phyloP scores from a whole-genome alignment of 2,329 filamentous ascomycete species.

The Beauveria sp. region DNA sequence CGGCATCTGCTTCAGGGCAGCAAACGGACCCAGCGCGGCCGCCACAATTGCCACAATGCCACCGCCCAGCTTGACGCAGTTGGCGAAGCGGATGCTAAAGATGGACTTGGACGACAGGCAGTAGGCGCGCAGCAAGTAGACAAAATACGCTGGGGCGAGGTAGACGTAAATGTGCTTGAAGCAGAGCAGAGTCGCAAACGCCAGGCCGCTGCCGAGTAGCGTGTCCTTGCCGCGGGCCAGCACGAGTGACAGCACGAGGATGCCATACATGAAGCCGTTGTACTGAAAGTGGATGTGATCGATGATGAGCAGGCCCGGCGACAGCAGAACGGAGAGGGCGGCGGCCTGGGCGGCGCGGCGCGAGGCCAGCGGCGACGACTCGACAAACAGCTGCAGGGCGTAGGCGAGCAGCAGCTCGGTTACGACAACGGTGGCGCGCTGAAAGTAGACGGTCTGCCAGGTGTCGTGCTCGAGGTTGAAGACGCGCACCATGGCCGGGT shows the following conservation, averaged over 20 bases:
- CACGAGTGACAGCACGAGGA: conserved; percentile 80
- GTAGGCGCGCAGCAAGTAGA: conserved; percentile 83
- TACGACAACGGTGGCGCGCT: conserved; percentile 77
- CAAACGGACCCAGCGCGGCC: conserved; percentile 85
- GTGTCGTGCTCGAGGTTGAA: conserved; percentile 79
- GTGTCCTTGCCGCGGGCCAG: conserved; percentile 69
- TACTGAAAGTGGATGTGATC: conserved; percentile 99
- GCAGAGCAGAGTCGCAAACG: conserved; percentile 81
- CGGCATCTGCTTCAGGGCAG: conserved; percentile 68
- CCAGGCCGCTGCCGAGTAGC: conserved; percentile 67
- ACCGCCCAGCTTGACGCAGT: conserved; percentile 74
- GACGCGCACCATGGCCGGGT: conserved; percentile 75
- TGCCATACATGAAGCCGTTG: conserved; percentile 92
- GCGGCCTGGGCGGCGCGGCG: conserved; percentile 76
- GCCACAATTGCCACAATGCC: conserved; percentile 66
- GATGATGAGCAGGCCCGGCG: conserved; percentile 89
- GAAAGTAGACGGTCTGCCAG: conserved; percentile 92
- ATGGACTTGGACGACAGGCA: conserved; percentile 73
- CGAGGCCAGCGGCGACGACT: conserved; percentile 56
- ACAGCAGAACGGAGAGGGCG: conserved; percentile 82
- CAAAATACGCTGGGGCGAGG: conserved; percentile 89
- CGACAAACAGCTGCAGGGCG: conserved; percentile 74
- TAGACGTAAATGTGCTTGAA: conserved; percentile 99
- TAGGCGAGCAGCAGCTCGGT: conserved; percentile 80
- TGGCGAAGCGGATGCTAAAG: conserved; percentile 67